A percentile compares a stretch with the other conserved stretches of the same genome.
These are phyloP conservation scores for Hirschfeldia incana DNA, from an alignment of 345 rosid genomes.

Conservation along the genomic window DNA sequence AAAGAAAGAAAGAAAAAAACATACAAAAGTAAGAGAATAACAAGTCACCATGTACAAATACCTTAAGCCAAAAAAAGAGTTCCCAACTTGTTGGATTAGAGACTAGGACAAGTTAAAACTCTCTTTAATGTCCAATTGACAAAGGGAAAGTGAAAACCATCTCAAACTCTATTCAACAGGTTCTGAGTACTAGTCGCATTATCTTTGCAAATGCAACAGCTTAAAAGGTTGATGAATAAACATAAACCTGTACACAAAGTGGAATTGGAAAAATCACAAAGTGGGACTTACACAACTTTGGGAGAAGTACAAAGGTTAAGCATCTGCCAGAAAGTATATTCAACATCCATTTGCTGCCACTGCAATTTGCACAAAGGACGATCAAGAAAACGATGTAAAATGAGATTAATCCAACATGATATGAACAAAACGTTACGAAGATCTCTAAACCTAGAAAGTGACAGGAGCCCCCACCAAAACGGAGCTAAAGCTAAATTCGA, in stretches of 20 bases:
- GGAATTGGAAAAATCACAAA: background rate
- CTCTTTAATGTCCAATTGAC: background rate
- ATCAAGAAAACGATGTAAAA: background rate
- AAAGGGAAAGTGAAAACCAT: slow-evolving; percentile 9
- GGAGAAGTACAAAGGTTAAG: slow-evolving; percentile 96
- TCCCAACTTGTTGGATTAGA: slow-evolving; percentile 6
- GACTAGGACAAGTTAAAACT: slow-evolving; percentile 1
- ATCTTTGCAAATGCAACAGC: slow-evolving; percentile 1
- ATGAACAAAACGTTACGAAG: background rate
- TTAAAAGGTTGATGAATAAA: background rate
- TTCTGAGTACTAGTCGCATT: background rate
- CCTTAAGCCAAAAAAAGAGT: background rate
- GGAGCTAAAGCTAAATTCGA: background rate
- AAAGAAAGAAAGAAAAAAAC: slow-evolving; percentile 49
- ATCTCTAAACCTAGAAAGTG: too few relatives aligned
- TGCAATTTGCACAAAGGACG: slow-evolving; percentile 13
- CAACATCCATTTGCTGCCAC: slow-evolving; percentile 99
- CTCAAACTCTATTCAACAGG: slow-evolving; percentile 6
- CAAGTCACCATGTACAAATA: background rate
- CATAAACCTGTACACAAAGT: background rate
- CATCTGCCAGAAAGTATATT: slow-evolving; percentile 99
- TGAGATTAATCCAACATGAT: background rate
- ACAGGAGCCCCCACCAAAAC: too few relatives aligned
- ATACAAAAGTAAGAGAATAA: slow-evolving; percentile 38
- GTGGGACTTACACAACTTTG: slow-evolving; percentile 84